Percentiles rank a stretch among this genome's conserved stretches.
These are phyloP conservation scores for Glaciozyma martinii DNA, from an alignment of 768 basidiomycete genomes.

Conservation along the genomic window DNA sequence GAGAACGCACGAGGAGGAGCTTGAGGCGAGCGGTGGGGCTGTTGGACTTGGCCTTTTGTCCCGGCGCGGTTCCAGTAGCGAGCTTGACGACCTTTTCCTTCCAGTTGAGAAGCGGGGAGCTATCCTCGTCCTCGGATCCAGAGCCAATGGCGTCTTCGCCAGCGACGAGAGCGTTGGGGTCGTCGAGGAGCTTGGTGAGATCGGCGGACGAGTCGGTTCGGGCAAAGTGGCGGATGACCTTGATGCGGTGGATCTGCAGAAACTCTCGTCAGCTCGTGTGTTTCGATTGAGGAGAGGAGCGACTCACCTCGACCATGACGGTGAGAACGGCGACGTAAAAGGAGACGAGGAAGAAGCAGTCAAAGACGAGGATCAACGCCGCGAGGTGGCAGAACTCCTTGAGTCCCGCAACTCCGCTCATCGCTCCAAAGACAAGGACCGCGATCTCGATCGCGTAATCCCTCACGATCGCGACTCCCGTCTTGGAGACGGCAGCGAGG, in stretches of 20 bases:
- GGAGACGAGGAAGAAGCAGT: constrained; percentile 79
- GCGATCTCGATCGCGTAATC: constrained; percentile 90
- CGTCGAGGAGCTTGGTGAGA: constrained; percentile 32
- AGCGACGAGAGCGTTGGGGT: constrained; percentile 20
- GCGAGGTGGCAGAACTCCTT: constrained; percentile 92
- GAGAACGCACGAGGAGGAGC: constrained; percentile 54
- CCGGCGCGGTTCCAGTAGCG: constrained; percentile 22
- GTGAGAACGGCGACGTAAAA: constrained; percentile 80
- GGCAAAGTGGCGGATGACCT: constrained; percentile 42
- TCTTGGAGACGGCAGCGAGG: constrained; percentile 66
- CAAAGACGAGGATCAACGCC: constrained; percentile 72
- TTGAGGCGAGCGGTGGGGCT: constrained; percentile 83
- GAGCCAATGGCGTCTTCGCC: constrained; percentile 13
- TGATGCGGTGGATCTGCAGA: constrained; percentile 45
- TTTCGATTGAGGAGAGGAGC: not conserved
- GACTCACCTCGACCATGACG: constrained; percentile 84
- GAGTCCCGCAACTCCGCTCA: constrained; percentile 75
- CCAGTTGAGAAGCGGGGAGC: constrained; percentile 11
- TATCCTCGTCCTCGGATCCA: constrained; percentile 17
- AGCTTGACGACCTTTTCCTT: constrained; percentile 29
- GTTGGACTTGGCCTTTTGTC: constrained; percentile 46
- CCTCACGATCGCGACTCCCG: constrained; percentile 73
- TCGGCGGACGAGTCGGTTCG: constrained; percentile 36
- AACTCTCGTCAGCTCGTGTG: not conserved
- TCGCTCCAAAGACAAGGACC: constrained; percentile 77